Percentiles rank a stretch among this genome's conserved stretches.
phyloP scores from a whole-genome alignment of 306 rosid genomes.

The Prunus dulcis region DNA sequence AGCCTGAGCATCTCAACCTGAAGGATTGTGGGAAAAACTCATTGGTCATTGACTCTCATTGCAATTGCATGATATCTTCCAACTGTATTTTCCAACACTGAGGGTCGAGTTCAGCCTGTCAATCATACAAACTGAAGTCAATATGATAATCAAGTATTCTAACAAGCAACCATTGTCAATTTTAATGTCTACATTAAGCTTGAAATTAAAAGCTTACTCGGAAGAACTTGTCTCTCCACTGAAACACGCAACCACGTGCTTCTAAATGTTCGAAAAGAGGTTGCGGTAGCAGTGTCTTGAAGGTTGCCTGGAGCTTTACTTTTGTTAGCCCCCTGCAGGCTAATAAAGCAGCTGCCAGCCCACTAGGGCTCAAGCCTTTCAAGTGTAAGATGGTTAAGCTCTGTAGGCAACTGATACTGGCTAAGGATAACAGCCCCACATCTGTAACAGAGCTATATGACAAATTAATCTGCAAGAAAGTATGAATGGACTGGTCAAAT shows the following conservation, averaged over 20 bases:
- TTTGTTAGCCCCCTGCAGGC: slow-evolving; percentile 68
- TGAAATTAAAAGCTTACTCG: slow-evolving; percentile 41
- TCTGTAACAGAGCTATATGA: slow-evolving; percentile 83
- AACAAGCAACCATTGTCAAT: background rate
- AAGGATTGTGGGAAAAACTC: slow-evolving; percentile 1
- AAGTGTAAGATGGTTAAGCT: slow-evolving; percentile 66
- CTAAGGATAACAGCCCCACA: slow-evolving; percentile 77
- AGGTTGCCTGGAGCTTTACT: slow-evolving; percentile 80
- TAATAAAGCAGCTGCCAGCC: slow-evolving; percentile 75
- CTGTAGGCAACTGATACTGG: slow-evolving; percentile 85
- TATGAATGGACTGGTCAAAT: background rate
- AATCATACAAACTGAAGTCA: slow-evolving; percentile 27
- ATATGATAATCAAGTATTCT: slow-evolving; percentile 2
- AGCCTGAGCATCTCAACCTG: background rate
- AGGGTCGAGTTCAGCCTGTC: slow-evolving; percentile 92
- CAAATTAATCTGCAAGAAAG: slow-evolving; percentile 75
- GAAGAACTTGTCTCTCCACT: slow-evolving; percentile 86
- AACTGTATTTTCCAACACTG: slow-evolving; percentile 78
- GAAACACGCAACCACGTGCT: slow-evolving; percentile 77
- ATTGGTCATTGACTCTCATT: background rate
- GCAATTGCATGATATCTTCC: slow-evolving; percentile 52
- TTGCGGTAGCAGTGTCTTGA: slow-evolving; percentile 52
- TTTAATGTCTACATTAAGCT: too few species aligned
- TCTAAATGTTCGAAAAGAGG: slow-evolving; percentile 66
- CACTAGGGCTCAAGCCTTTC: slow-evolving; percentile 65